phyloP scores from a whole-genome alignment of 2,329 filamentous ascomycete genomes.

The Pezicula radicicola region DNA sequence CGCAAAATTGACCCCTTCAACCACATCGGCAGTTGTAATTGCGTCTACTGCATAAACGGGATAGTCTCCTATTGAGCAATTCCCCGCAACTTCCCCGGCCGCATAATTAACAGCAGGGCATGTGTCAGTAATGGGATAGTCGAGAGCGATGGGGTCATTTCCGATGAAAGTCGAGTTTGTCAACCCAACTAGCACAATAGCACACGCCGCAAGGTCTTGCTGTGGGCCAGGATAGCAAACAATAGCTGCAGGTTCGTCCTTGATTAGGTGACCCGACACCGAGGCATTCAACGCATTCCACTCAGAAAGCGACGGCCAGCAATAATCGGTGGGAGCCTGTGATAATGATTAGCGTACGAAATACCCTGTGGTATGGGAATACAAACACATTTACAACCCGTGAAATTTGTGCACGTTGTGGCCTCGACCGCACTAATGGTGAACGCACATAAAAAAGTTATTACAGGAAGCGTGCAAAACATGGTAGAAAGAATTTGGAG shows the following conservation, averaged over 20 bases:
- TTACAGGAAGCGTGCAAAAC: too few species aligned
- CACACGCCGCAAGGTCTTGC: constrained; percentile 30
- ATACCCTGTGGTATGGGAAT: too few species aligned
- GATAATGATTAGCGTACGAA: too few species aligned
- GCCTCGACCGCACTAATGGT: too few species aligned
- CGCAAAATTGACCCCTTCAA: constrained; percentile 40
- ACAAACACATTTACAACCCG: too few species aligned
- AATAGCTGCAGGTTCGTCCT: constrained; percentile 28
- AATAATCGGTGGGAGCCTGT: constrained; percentile 9
- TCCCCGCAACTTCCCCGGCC: constrained; percentile 9
- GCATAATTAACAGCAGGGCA: constrained; percentile 27
- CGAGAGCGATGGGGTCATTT: constrained; percentile 32
- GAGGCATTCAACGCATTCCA: constrained; percentile 32
- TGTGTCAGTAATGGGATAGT: constrained; percentile 43
- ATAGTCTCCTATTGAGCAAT: constrained; percentile 35
- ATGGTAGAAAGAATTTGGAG: too few species aligned
- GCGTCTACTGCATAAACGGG: constrained; percentile 36
- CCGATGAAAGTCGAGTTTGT: constrained; percentile 32
- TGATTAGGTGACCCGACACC: constrained; percentile 29
- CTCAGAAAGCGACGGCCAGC: constrained; percentile 28
- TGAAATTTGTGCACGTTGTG: too few species aligned
- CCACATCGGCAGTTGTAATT: constrained; percentile 31
- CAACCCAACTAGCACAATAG: constrained; percentile 24
- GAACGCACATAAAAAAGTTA: too few species aligned
- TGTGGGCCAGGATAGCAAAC: constrained; percentile 31